Evolutionary conservation across 2,329 filamentous ascomycete genomes (phyloP).

Genomic region (Penicillium paneum): DNA sequence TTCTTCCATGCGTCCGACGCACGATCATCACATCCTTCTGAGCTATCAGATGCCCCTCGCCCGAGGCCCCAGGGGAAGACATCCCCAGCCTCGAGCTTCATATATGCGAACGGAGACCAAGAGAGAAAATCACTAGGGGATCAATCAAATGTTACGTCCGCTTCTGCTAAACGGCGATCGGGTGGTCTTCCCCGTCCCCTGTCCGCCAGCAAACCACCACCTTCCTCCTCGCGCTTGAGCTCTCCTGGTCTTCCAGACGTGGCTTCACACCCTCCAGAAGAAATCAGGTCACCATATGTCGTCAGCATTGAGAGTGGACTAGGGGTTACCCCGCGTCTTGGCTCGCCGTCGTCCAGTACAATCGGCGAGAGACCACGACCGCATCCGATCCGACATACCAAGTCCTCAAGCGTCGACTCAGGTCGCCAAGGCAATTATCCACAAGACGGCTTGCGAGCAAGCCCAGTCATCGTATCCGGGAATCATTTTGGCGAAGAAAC

Average conservation of each 20-base stretch:
- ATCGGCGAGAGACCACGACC: slow-evolving; percentile 16
- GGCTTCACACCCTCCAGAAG: slow-evolving; percentile 25
- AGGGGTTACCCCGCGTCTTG: slow-evolving; percentile 19
- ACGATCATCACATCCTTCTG: slow-evolving; percentile 48
- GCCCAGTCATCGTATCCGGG: slow-evolving; percentile 32
- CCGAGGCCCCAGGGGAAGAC: slow-evolving; percentile 26
- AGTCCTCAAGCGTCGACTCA: slow-evolving; percentile 37
- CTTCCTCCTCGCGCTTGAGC: slow-evolving; percentile 31
- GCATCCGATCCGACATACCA: slow-evolving; percentile 26
- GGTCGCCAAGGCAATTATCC: slow-evolving; percentile 14
- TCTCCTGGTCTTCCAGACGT: slow-evolving; percentile 30
- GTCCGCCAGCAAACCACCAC: slow-evolving; percentile 18
- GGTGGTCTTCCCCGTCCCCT: slow-evolving; percentile 30
- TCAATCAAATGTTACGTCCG: slow-evolving; percentile 16
- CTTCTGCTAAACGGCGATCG: slow-evolving; percentile 28
- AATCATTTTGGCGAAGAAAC: slow-evolving; percentile 20
- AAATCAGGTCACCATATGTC: slow-evolving; percentile 16
- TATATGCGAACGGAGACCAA: slow-evolving; percentile 39
- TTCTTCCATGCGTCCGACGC: slow-evolving; percentile 93
- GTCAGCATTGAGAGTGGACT: slow-evolving; percentile 23
- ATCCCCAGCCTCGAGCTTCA: slow-evolving; percentile 31
- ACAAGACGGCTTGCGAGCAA: slow-evolving; percentile 29
- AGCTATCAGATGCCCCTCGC: slow-evolving; percentile 26
- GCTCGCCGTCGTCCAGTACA: slow-evolving; percentile 22
- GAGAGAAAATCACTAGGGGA: slow-evolving; percentile 27